phyloP scores from a whole-genome alignment of 2,329 filamentous ascomycete species.

The Ilyonectria sp. region DNA sequence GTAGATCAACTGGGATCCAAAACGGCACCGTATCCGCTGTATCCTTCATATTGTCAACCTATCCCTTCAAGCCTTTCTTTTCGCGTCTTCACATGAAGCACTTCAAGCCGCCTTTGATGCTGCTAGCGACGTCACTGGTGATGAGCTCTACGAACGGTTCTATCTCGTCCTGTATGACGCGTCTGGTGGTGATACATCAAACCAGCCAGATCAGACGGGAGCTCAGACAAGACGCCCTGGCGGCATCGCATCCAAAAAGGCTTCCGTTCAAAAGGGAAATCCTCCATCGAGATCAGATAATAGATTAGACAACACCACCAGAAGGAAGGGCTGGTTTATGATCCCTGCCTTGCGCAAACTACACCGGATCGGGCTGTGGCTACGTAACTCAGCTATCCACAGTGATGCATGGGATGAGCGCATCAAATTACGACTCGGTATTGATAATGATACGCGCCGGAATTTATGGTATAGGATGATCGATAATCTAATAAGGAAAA shows the following conservation, averaged over 20 bases:
- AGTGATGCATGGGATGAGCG: constrained; percentile 11
- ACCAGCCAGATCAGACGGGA: constrained; percentile 6
- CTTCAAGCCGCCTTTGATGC: constrained; percentile 5
- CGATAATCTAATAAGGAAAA: background rate
- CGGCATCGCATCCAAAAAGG: constrained; percentile 12
- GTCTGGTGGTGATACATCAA: constrained; percentile 12
- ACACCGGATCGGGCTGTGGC: constrained; percentile 1
- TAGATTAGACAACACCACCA: background rate
- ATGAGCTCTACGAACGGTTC: constrained; percentile 15
- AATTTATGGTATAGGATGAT: constrained; percentile 11
- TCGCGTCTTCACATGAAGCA: constrained; percentile 12
- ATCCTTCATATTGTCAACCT: background rate
- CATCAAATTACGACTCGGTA: constrained; percentile 4
- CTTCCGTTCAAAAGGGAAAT: constrained; percentile 13
- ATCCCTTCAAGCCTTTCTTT: constrained; percentile 1
- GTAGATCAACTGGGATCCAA: constrained; percentile 13
- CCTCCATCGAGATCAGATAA: constrained; percentile 9
- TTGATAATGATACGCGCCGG: constrained; percentile 9
- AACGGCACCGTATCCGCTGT: constrained; percentile 5
- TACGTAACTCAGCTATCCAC: constrained; percentile 4
- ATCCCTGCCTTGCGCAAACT: constrained; percentile 1
- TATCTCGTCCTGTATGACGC: constrained; percentile 3
- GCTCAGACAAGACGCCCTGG: constrained; percentile 2
- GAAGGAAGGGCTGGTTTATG: background rate
- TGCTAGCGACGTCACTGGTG: background rate